phyloP scores from a whole-genome alignment of 2,329 filamentous ascomycete genomes.

The Thielaviopsis populi region DNA sequence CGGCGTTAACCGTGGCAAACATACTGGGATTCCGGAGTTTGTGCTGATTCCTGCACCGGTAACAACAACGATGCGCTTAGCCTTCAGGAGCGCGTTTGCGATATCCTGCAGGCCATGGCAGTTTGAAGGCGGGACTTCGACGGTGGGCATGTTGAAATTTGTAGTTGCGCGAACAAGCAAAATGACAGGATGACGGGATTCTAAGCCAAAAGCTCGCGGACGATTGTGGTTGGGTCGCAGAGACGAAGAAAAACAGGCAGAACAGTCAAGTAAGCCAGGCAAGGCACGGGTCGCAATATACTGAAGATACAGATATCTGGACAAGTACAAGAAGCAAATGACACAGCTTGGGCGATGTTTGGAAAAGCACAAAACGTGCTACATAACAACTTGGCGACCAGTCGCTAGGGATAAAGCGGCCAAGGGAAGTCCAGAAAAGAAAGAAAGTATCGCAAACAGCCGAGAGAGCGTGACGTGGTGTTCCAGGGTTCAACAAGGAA shows the following conservation, averaged over 20 bases:
- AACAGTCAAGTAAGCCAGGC: not conserved
- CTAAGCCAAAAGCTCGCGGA: not conserved
- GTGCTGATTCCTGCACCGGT: constrained; percentile 63
- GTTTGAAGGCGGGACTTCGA: constrained; percentile 38
- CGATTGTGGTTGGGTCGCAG: not conserved
- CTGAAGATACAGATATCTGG: not conserved
- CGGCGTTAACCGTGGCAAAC: not conserved
- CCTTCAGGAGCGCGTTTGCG: constrained; percentile 47
- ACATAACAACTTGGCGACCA: not conserved
- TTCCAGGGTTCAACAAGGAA: not conserved
- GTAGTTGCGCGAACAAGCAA: not conserved
- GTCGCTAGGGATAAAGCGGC: not conserved
- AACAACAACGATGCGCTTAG: constrained; percentile 54
- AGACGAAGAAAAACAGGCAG: not conserved
- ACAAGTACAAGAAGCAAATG: not conserved
- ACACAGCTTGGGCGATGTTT: not conserved
- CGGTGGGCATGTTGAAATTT: constrained; percentile 38
- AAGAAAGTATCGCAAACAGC: not conserved
- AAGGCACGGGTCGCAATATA: not conserved
- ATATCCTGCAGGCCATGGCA: constrained; percentile 45
- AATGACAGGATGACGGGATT: not conserved
- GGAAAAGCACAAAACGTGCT: not conserved
- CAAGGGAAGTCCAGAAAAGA: not conserved
- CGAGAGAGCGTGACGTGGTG: not conserved
- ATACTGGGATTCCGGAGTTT: constrained; percentile 59